A percentile compares a stretch with the other conserved stretches of the same genome.
These are phyloP conservation scores for Amanita pallidorosea DNA, from an alignment of 768 basidiomycete genomes.

Conservation along the genomic window DNA sequence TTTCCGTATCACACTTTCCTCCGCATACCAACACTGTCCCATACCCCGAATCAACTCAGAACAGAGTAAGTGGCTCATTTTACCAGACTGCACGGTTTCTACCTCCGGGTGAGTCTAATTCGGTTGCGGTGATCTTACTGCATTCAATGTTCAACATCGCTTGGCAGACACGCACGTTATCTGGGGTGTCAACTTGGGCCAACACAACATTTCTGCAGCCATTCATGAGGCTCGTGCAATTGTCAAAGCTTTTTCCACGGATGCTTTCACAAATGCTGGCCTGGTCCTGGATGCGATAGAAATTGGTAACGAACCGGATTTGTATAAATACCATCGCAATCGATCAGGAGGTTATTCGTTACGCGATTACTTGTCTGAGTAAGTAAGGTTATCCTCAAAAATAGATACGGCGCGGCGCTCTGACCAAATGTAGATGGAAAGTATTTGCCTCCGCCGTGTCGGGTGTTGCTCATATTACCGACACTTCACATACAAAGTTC, in stretches of 20 bases:
- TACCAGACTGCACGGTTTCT: slow-evolving; percentile 43
- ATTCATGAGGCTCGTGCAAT: slow-evolving; percentile 39
- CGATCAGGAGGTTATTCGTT: slow-evolving; percentile 28
- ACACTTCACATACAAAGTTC: slow-evolving; percentile 30
- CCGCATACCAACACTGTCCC: slow-evolving; percentile 36
- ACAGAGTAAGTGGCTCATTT: slow-evolving; percentile 47
- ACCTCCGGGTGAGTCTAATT: slow-evolving; percentile 28
- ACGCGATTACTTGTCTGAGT: slow-evolving; percentile 40
- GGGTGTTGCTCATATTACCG: slow-evolving; percentile 23
- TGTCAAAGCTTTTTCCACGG: slow-evolving; percentile 32
- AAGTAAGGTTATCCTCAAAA: slow-evolving; percentile 12
- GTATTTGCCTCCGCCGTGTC: slow-evolving; percentile 39
- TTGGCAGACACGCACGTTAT: slow-evolving; percentile 44
- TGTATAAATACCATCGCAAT: slow-evolving; percentile 36
- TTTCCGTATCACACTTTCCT: slow-evolving; percentile 39
- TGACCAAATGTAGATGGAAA: slow-evolving; percentile 33
- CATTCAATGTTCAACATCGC: not conserved
- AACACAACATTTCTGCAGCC: slow-evolving; percentile 36
- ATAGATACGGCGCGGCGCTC: not conserved
- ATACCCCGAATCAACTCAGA: slow-evolving; percentile 54
- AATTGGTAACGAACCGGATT: slow-evolving; percentile 53
- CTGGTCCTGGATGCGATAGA: slow-evolving; percentile 46
- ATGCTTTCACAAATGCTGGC: slow-evolving; percentile 23
- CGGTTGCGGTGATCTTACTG: slow-evolving; percentile 1
- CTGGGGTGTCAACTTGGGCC: slow-evolving; percentile 59